phyloP scores from a whole-genome alignment of 495 filamentous ascomycete species.

The Talaromyces wortmannii region DNA sequence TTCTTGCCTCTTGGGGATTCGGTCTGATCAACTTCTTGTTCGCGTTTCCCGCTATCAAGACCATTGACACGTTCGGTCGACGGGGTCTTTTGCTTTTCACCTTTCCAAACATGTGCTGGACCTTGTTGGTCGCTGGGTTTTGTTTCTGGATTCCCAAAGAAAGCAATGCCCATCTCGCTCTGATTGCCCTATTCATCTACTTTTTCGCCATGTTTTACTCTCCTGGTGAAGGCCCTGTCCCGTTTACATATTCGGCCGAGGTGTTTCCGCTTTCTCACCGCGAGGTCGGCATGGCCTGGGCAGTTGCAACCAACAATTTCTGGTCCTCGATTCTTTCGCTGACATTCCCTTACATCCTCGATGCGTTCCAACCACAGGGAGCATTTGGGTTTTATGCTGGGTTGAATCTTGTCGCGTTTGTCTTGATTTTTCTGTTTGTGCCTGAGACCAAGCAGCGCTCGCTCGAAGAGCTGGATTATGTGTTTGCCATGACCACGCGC shows the following conservation, averaged over 20 bases:
- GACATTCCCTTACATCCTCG: constrained; percentile 59
- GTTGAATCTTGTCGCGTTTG: constrained; percentile 54
- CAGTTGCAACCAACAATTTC: constrained; percentile 62
- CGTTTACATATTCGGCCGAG: constrained; percentile 75
- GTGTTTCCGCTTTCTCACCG: constrained; percentile 70
- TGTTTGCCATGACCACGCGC: constrained; percentile 46
- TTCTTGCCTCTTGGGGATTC: constrained; percentile 72
- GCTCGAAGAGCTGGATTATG: constrained; percentile 51
- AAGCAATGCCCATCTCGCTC: constrained; percentile 46
- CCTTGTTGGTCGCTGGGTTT: constrained; percentile 63
- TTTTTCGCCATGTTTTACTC: constrained; percentile 69
- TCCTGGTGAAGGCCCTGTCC: constrained; percentile 75
- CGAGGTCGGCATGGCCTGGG: constrained; percentile 68
- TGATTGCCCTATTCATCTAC: constrained; percentile 67
- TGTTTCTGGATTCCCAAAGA: constrained; percentile 56
- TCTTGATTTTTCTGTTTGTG: constrained; percentile 63
- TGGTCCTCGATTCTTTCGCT: constrained; percentile 61
- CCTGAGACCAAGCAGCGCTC: constrained; percentile 58
- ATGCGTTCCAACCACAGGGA: constrained; percentile 37
- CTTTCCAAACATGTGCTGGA: constrained; percentile 81
- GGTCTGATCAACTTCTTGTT: constrained; percentile 80
- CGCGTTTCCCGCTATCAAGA: constrained; percentile 74
- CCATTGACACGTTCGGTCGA: constrained; percentile 81
- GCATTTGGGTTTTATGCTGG: constrained; percentile 56
- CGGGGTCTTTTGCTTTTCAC: constrained; percentile 73